Evolutionary conservation across 139 green algal genomes (phyloP).

Genomic region (Coelastrella sp.): DNA sequence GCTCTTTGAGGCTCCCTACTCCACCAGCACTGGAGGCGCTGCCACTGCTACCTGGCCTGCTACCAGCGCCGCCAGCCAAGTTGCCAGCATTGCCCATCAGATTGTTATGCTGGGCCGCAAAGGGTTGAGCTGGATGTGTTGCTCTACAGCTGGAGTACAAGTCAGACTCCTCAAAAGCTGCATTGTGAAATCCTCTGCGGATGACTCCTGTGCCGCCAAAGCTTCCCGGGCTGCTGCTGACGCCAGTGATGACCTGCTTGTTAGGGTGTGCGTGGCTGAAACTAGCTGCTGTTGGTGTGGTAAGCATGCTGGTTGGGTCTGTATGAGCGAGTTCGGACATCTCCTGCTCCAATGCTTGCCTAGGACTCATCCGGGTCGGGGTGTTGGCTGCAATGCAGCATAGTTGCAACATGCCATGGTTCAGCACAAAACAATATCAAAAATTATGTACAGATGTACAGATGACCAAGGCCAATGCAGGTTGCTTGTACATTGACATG

Average conservation of each 20-base stretch:
- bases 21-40: neutral
- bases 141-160: too few species aligned
- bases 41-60: neutral
- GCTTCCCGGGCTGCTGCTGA: neutral
- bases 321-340: neutral
- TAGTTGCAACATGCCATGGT: neutral
- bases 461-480: too few species aligned
- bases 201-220: neutral
- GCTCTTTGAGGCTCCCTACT: neutral
- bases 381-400: neutral
- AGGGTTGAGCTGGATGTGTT: neutral
- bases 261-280: neutral
- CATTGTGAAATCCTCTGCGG: neutral
- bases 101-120: slow-evolving; percentile 37
- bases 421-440: too few species aligned
- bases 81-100: neutral
- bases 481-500: too few species aligned
- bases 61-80: neutral
- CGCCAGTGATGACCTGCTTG: neutral
- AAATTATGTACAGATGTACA: too few species aligned
- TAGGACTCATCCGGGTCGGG: neutral
- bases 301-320: neutral
- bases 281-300: neutral
- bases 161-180: neutral
- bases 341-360: slow-evolving; percentile 23